phyloP scores from a whole-genome alignment of 2,329 filamentous ascomycete species.

The Calonectria pseudoreteaudii region DNA sequence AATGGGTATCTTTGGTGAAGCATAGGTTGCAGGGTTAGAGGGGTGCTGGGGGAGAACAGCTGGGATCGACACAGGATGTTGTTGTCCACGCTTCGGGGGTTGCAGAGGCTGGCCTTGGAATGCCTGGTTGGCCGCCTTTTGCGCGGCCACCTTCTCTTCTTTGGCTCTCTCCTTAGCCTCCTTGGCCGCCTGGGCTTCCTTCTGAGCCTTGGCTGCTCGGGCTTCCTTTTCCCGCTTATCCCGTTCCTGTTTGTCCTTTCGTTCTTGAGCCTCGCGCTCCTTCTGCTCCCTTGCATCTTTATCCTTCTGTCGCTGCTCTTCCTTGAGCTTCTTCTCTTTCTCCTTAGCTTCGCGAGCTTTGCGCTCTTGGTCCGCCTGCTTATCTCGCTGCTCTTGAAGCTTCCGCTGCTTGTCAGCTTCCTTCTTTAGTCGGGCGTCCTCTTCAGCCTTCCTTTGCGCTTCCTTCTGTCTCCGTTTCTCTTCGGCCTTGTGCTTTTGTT shows the following conservation, averaged over 20 bases:
- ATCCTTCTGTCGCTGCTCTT: slow-evolving; percentile 84
- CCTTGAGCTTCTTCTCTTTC: slow-evolving; percentile 86
- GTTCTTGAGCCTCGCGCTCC: slow-evolving; percentile 76
- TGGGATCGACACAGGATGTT: slow-evolving; percentile 58
- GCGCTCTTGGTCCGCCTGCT: slow-evolving; percentile 86
- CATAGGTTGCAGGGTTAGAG: slow-evolving; percentile 67
- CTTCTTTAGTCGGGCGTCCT: slow-evolving; percentile 86
- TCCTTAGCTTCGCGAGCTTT: slow-evolving; percentile 73
- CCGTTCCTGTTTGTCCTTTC: slow-evolving; percentile 70
- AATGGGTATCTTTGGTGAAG: slow-evolving; percentile 83
- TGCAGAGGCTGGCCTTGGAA: slow-evolving; percentile 45
- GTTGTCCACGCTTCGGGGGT: slow-evolving; percentile 52
- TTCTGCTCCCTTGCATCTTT: slow-evolving; percentile 79
- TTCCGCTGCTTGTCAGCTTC: slow-evolving; percentile 86
- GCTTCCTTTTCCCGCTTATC: slow-evolving; percentile 73
- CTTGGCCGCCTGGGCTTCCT: slow-evolving; percentile 64
- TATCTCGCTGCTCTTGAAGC: slow-evolving; percentile 85
- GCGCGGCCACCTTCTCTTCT: slow-evolving; percentile 63
- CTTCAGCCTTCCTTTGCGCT: slow-evolving; percentile 87
- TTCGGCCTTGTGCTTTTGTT: slow-evolving; percentile 84
- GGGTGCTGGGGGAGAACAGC: slow-evolving; percentile 69
- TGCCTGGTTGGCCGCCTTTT: slow-evolving; percentile 54
- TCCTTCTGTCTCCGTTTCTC: slow-evolving; percentile 94
- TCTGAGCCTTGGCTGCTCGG: slow-evolving; percentile 67
- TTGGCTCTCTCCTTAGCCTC: slow-evolving; percentile 73